Evolutionary conservation across 345 rosid genomes (phyloP).

Genomic region (Brassica juncea): DNA sequence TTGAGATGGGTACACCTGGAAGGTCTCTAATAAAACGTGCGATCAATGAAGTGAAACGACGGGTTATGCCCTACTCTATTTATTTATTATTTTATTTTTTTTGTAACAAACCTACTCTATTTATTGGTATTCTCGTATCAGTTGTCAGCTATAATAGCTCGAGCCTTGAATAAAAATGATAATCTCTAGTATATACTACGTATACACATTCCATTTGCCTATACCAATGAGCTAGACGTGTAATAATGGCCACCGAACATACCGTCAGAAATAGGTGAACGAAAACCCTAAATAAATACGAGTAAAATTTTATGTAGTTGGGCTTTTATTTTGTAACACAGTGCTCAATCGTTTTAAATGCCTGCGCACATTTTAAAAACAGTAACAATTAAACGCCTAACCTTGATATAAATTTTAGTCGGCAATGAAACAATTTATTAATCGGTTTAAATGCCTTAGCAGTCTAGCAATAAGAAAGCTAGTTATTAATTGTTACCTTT

Average conservation of each 20-base stretch:
- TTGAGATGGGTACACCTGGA: neutral
- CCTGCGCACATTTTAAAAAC: neutral
- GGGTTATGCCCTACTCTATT: conserved; percentile 11
- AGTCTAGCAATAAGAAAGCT: neutral
- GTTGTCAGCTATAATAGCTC: conserved; percentile 16
- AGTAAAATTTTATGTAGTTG: too few species aligned
- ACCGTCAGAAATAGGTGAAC: neutral
- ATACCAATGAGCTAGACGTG: neutral
- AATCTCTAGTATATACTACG: neutral
- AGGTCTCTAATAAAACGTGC: neutral
- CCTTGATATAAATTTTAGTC: neutral
- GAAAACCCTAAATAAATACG: neutral
- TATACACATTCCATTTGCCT: neutral
- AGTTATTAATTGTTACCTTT: neutral
- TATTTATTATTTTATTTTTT: neutral
- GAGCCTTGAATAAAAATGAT: neutral
- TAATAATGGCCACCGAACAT: neutral
- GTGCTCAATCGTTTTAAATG: neutral
- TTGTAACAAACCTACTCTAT: neutral
- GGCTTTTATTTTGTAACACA: neutral
- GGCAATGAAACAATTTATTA: neutral
- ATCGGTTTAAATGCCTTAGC: too few species aligned
- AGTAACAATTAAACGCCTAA: neutral
- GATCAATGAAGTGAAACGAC: conserved; percentile 16
- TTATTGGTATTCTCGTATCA: conserved; percentile 8